Evolutionary conservation across 2,329 filamentous ascomycete species (phyloP), one percentile per base, ranked within the genome.

Genomic region (Aspergillus quadricinctus): DNA sequence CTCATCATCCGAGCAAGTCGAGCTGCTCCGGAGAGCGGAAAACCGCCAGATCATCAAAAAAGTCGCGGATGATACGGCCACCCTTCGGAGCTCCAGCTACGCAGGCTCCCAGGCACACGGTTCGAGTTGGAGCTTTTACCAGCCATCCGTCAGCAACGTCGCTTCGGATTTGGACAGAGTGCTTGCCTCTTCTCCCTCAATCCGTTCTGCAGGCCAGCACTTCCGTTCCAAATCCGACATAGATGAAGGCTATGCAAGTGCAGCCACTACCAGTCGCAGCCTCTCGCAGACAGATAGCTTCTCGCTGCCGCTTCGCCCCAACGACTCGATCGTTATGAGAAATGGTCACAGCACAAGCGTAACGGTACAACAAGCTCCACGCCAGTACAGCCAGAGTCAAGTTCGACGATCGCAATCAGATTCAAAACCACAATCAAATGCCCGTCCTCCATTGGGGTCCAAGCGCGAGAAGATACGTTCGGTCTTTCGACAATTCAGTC

Each of bases 11-110:
- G 72, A 75, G 52, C 73, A 75, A 59, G 56, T 70, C 25, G 65
- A 68, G 27, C 58, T 75, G 8, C 64, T 76, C 10, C 66, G 69
- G 31, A 63, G 61, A 53, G 65, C 66, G 8, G 66, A 69, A 52
- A 75, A 65, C 46, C 68, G 69, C 48, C 62, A 61, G 21, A 71
- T 75, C 4, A 71, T 75, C 25, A 61, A 68, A 50, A 70, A 67
- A 55, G 68, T 74, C 25, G 69, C 65, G n/a, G 69, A 74, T 54
- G 72, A 75, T 55, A 72, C 72, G 19, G 66, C 64, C 19, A 73
- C 72, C 2, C 60, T 75, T 49, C 66, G 69, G 29, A 66, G 64
- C 21, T 64, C 63, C 37, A 69, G 67, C 56, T 59, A 62, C 40
- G 58, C 65, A 25, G 57, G 52, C 40, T 72, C 67, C 41, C 66